A percentile compares a stretch with the other conserved stretches of the same genome.
These are phyloP conservation scores for Exserohilum rostratum DNA, from an alignment of 2,329 filamentous ascomycete genomes.

Conservation along the genomic window DNA sequence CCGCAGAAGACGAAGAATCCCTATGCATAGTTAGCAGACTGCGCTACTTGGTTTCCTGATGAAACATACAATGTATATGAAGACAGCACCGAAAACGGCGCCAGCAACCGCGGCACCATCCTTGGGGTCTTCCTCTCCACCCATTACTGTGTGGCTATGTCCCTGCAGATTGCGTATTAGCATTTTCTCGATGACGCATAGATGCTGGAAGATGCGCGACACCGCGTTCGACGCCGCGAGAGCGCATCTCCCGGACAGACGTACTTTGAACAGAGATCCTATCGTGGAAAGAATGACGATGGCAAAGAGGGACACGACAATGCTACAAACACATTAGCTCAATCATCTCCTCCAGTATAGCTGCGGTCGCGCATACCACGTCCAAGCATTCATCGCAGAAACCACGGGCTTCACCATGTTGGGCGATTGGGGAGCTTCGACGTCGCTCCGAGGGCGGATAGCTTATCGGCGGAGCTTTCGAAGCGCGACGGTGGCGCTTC, in stretches of 20 bases:
- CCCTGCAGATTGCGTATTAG: slow-evolving; percentile 48
- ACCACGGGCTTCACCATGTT: slow-evolving; percentile 97
- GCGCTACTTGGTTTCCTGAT: background rate
- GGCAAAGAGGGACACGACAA: slow-evolving; percentile 61
- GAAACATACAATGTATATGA: slow-evolving; percentile 83
- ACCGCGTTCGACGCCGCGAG: background rate
- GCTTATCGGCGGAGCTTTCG: slow-evolving; percentile 20
- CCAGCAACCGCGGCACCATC: slow-evolving; percentile 79
- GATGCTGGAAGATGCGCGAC: background rate
- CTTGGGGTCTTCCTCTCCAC: slow-evolving; percentile 70
- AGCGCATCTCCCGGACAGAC: slow-evolving; percentile 32
- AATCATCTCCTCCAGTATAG: background rate
- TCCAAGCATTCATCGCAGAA: slow-evolving; percentile 90
- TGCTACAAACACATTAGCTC: slow-evolving; percentile 48
- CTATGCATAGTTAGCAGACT: slow-evolving; percentile 44
- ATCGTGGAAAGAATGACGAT: slow-evolving; percentile 69
- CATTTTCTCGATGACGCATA: slow-evolving; percentile 1
- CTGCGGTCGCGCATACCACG: slow-evolving; percentile 69
- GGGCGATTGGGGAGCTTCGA: slow-evolving; percentile 22
- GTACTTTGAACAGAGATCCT: slow-evolving; percentile 74
- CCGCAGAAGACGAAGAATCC: slow-evolving; percentile 91
- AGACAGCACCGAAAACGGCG: slow-evolving; percentile 85
- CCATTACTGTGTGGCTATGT: slow-evolving; percentile 83
- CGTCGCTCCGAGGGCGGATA: slow-evolving; percentile 15
- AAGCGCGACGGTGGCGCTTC: background rate